Evolutionary conservation across 1,284 basidiomycete genomes (phyloP), one percentile per base, ranked within the genome.

Genomic region (Trichosporon sp.): DNA sequence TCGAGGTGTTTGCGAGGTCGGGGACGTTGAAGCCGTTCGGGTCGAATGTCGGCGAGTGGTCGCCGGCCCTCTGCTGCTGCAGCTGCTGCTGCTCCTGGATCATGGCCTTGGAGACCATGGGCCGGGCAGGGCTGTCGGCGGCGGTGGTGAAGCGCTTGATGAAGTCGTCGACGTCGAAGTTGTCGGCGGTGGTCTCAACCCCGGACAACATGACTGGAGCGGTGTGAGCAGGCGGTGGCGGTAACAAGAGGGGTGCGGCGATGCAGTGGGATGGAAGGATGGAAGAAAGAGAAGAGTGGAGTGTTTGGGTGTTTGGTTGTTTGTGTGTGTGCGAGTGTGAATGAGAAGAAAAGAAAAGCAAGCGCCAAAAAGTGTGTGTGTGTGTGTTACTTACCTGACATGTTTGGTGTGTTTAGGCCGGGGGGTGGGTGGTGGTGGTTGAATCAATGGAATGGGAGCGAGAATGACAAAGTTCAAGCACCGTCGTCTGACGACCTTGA

Each of bases 81-180:
- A 23, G 47, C 21, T 44, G 42, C 42, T 51, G 27, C 47, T 38
- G 58, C 23, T 25, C 47, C 15, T 51, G 47, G 38, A 27, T 29
- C 64, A 68, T 62, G 64, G 21, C 5, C 56, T 65, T 38, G 13
- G 47, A 58, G 35, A 38, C 31, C 27, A 56, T 63, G 38, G 42
- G 58, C 15, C 65, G 68, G 42, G 64, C 68, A 0, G 65, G 68
- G 31, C 51, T 58, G 60, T 69, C 60, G 34, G 34, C 63, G n/a
- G 47, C 51, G 18, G 64, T 69, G 21, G 67, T 69, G 56, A 68
- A 70, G 9, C 62, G 34, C 65, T 72, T 70, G 65, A 70, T 66
- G 38, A 72, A 70, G 64, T 70, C 71, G 31, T 72, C 71, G 56
- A 72, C 66, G 63, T 65, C 63, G 56, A 67, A 27, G 31, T 62